Conservation (phyloP, 768 basidiomycete genomes). For the Mycena vitilis region DNA sequence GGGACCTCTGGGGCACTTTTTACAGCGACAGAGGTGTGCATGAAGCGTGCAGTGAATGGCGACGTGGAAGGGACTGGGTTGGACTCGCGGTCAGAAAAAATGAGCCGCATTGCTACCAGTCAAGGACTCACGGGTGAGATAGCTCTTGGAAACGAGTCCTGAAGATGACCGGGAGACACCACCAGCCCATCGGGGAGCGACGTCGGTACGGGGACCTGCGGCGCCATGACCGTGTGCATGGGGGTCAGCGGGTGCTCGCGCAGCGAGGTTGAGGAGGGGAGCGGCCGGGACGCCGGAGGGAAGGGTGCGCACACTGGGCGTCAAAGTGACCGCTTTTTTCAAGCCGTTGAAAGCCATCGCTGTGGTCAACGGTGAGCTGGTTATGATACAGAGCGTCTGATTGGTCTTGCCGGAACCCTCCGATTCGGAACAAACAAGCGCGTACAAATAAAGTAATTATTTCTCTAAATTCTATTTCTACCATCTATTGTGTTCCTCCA, state of each 20-base stretch:
- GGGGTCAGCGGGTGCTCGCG: slow-evolving; percentile 68
- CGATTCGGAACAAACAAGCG: not conserved
- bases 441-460: not conserved
- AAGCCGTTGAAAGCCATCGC: slow-evolving; percentile 73
- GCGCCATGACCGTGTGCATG: slow-evolving; percentile 70
- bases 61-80: slow-evolving; percentile 63
- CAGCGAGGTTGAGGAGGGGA: slow-evolving; percentile 78
- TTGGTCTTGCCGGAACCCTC: not conserved
- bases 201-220: slow-evolving; percentile 68
- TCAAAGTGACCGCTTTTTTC: slow-evolving; percentile 85
- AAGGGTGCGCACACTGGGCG: slow-evolving; percentile 83
- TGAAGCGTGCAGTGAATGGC: slow-evolving; percentile 72
- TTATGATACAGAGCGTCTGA: not conserved
- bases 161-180: slow-evolving; percentile 62
- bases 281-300: slow-evolving; percentile 85
- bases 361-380: slow-evolving; percentile 57
- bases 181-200: slow-evolving; percentile 71
- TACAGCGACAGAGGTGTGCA: slow-evolving; percentile 80
- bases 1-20: slow-evolving; percentile 87
- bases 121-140: slow-evolving; percentile 65
- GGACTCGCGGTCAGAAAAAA: slow-evolving; percentile 22
- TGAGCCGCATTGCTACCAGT: not conserved
- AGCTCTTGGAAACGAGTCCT: slow-evolving; percentile 75
- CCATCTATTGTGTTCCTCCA: slow-evolving; percentile 57
- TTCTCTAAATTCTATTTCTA: not conserved